phyloP scores from a whole-genome alignment of 2,329 filamentous ascomycete species.

The Fusarium sp. region DNA sequence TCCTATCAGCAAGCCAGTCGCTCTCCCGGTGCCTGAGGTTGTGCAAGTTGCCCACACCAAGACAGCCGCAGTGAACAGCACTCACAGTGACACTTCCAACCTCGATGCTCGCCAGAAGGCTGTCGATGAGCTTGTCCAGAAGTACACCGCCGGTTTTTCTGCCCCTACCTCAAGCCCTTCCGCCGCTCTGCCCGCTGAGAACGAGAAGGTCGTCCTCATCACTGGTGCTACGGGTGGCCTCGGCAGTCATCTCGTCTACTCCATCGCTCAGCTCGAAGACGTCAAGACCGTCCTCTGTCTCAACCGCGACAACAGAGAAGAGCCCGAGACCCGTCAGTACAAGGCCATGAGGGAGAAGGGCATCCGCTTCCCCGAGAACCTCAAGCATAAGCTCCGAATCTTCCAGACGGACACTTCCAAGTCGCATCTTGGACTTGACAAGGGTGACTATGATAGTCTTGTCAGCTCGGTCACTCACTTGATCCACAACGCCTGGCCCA shows the following conservation, averaged over 20 bases:
- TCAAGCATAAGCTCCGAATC: constrained; percentile 20
- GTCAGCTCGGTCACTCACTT: constrained; percentile 13
- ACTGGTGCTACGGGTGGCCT: constrained; percentile 22
- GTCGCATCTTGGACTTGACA: constrained; percentile 3
- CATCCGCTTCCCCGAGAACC: constrained; percentile 15
- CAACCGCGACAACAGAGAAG: constrained; percentile 22
- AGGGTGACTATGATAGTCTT: not conserved
- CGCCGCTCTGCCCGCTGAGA: not conserved
- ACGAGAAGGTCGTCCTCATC: constrained; percentile 14
- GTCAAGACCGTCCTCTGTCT: constrained; percentile 16
- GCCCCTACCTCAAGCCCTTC: not conserved
- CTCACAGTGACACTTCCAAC: not conserved
- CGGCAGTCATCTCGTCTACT: constrained; percentile 29
- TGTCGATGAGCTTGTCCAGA: constrained; percentile 16
- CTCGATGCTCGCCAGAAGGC: constrained; percentile 5
- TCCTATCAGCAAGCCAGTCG: not conserved
- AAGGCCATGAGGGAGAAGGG: constrained; percentile 33
- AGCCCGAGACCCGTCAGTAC: not conserved
- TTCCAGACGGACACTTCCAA: constrained; percentile 25
- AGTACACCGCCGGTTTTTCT: constrained; percentile 4
- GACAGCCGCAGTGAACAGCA: not conserved
- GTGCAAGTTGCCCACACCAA: not conserved
- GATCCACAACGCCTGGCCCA: constrained; percentile 40
- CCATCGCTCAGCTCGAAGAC: constrained; percentile 23
- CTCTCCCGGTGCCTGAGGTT: not conserved